Percentiles rank a stretch among this genome's conserved stretches.
These are phyloP conservation scores for Termitomyces sp. DNA, from an alignment of 768 basidiomycete genomes.

Conservation along the genomic window DNA sequence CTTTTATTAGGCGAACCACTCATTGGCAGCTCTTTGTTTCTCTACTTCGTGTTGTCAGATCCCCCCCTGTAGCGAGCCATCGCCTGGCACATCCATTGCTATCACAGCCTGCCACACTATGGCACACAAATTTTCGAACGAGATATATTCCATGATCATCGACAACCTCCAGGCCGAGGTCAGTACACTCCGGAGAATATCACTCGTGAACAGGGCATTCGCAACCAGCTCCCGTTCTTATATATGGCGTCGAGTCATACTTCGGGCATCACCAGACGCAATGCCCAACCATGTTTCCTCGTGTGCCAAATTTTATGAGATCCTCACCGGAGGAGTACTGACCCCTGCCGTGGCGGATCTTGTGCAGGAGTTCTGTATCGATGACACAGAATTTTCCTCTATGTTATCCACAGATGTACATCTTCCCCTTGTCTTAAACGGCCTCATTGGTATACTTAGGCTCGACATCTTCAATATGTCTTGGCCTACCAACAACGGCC, in stretches of 20 bases:
- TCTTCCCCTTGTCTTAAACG: neutral
- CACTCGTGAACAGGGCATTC: neutral
- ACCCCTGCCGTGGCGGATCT: neutral
- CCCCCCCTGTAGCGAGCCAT: neutral
- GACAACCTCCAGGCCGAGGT: conserved; percentile 1
- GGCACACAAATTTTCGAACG: neutral
- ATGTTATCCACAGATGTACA: neutral
- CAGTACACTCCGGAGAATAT: neutral
- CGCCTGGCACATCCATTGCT: neutral
- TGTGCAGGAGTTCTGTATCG: conserved; percentile 2
- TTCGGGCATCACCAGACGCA: neutral
- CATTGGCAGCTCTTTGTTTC: neutral
- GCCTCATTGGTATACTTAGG: neutral
- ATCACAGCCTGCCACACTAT: neutral
- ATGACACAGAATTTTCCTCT: neutral
- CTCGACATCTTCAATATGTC: neutral
- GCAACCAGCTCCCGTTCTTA: neutral
- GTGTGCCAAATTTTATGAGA: neutral
- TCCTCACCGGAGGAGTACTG: neutral
- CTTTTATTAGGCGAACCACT: neutral
- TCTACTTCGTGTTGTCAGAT: neutral
- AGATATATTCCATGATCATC: conserved; percentile 1
- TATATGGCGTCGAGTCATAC: conserved; percentile 3
- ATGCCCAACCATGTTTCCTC: neutral
- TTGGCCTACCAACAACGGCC: neutral